Base-by-base conservation (phyloP, 768 basidiomycete species). In the Boletus pseudo-olivaceus region DNA sequence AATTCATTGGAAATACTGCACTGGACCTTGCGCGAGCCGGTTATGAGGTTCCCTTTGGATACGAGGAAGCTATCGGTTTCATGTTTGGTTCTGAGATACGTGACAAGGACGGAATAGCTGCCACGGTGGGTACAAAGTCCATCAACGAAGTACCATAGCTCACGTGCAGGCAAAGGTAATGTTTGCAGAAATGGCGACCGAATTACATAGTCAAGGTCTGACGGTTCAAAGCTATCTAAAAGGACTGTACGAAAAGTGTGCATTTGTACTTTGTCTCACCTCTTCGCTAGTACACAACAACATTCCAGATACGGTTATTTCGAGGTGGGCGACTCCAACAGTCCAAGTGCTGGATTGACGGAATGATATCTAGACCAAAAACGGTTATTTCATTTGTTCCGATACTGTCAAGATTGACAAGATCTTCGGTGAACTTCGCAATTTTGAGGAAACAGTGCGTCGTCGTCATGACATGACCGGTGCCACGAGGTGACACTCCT, bases 31-130 rank as follows among this genome's bases (percentile, higher is more conserved):
- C 79, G 14, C 65, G 72, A 40, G 71, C 83, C 37, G 92, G 90
- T 2, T 90, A 80, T 62, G 80, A 85, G 39, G 85, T 87, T 10
- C 82, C 80, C 0, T 93, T 94, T 62, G 90, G 86, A 10, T 95
- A 95, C 63, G 93, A 95, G 65, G 93, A 95, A 71, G 93, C 93
- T 1, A 93, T 95, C 51, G 93, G 93, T 4, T 95, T 82, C 65
- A 93, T 93, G 90, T 84, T 92, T 68, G 89, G 90, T 27, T 74
- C 81, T 14, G 75, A 83, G 27, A 82, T 94, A 59, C 78, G 88
- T 34, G 93, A 95, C 67, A 95, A 95, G 67, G 93, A 95, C 65
- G 93, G 93, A 3, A 82, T 95, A 48, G 81, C 88, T 47, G 90
- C 91, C 6, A 83, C 85, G 23, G 92, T 92, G 61, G 61, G 56